Base-by-base conservation (phyloP, 208 protist genomes). In the Crithidia bombi region DNA sequence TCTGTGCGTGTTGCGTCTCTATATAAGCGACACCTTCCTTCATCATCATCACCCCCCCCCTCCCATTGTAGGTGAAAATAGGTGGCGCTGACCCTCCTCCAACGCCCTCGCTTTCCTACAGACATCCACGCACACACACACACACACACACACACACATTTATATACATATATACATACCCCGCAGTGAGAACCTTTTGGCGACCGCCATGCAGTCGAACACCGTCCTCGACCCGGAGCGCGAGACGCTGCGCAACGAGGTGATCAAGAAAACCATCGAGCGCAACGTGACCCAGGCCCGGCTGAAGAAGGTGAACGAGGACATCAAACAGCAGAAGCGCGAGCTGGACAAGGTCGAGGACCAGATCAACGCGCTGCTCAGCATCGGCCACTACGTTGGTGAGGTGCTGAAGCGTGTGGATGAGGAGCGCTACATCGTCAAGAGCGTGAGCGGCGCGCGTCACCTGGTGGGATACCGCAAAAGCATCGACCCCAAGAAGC, bases 381-480 rank as follows among this genome's bases (percentile, higher is more conserved):
- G 92, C 70, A 98, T 99, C 46, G 99, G 99, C 14, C 98, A 99
- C 85, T 98, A 98, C 81, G 95, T 99, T 38, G 98, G 98, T 49
- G 98, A 99, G 81, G 98, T 99, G 19, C 89, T 99, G 62, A 91
- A 96, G 56, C 98, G 98, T 86, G 83, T 96, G 1, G 92, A 96
- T 73, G 90, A 94, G 26, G 89, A 96, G 66, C 72, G 82, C n/a
- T 97, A 95, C 86, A 99, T 99, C 82, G 98, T 99, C 30, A 99
- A 99, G 84, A 98, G 98, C 55, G 95, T 94, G 43, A 98, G 92
- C 80, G 99, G 99, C 15, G 98, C 99, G 5, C 94, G 99, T 32
- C 99, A 99, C 86, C 95, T 99, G 19, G 99, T 99, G 26, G 98
- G 98, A 23, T 98, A 94, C 80, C 82, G 99, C 57, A 93, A 90